Base-by-base conservation (phyloP, 331 rosid species). In the Telfairia occidentalis region DNA sequence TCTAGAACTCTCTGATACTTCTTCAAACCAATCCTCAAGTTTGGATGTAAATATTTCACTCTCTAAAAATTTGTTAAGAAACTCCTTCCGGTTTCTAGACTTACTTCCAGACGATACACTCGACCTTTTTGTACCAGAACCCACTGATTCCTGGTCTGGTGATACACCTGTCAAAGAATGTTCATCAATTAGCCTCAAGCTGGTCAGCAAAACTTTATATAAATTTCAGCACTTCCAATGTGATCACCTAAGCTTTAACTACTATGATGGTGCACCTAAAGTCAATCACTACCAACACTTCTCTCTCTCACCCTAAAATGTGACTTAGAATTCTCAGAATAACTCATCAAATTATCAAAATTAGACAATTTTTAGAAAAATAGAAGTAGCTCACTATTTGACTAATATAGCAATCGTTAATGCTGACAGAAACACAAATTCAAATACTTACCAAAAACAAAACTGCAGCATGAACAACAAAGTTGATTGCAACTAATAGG, bases 111-210 rank as follows among this genome's bases (percentile, higher is more conserved):
- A 89, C 75, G 98, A 93, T 77, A 77, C 90, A 69, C 90, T 91
- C 70, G 92, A 91, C 85, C 92, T 85, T 86, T 86, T 94, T 81
- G 97, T 82, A 77, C 97, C 95, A 83, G 98, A 94, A 82, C 91
- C 96, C 70, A 88, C 64, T 60, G 98, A 94, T 81, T 91, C 98
- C 84, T 81, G 95, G 85, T 87, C 96, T 24, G 95, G 91, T 82
- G 94, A 87, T 81, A 79, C 83, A 84, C 96, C 98, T 92, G 89
- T 67, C 78, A 82, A 75, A 79, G 24, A 50, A 73, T 19, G 37
- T 35, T 12, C 35, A 73, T 53, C 52, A 34, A 53, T 73, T 73
- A 73, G 45, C 45, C 60, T 48, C 45, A 43, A 69, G 43, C 60
- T 7, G 38, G 38, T 26, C 10, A 9, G 18, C 42, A 70, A 45